Evolutionary conservation across 2,329 filamentous ascomycete genomes (phyloP).

Genomic region (Teratosphaeria destructans): DNA sequence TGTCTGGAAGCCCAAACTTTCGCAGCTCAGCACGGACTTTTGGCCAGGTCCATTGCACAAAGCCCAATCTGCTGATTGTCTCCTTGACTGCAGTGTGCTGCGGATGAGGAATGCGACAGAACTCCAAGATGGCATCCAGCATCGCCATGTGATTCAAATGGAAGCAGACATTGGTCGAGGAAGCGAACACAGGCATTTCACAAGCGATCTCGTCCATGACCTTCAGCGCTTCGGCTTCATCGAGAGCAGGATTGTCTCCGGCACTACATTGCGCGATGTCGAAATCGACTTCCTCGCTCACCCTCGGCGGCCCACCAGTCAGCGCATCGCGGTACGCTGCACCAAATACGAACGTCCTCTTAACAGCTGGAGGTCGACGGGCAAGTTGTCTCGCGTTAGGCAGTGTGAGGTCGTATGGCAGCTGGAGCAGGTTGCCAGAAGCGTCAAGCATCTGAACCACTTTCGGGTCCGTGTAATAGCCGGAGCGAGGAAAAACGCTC

Average conservation of each 20-base stretch:
- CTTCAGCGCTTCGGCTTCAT: constrained; percentile 89
- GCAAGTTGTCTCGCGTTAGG: constrained; percentile 80
- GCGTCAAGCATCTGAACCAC: constrained; percentile 72
- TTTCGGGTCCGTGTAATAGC: constrained; percentile 58
- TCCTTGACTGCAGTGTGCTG: constrained; percentile 68
- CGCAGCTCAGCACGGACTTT: constrained; percentile 75
- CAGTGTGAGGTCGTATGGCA: constrained; percentile 89
- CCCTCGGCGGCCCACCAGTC: constrained; percentile 69
- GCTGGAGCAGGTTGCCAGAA: constrained; percentile 76
- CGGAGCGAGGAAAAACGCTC: constrained; percentile 69
- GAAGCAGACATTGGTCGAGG: constrained; percentile 68
- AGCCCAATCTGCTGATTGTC: constrained; percentile 75
- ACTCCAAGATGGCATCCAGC: constrained; percentile 78
- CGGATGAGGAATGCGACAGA: constrained; percentile 64
- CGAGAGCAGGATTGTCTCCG: constrained; percentile 69
- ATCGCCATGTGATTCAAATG: constrained; percentile 83
- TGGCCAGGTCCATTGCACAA: constrained; percentile 68
- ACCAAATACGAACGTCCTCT: constrained; percentile 78
- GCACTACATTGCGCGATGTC: constrained; percentile 76
- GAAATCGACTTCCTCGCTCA: constrained; percentile 86
- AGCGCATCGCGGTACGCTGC: constrained; percentile 72
- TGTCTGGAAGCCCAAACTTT: constrained; percentile 73
- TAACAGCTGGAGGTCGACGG: constrained; percentile 52
- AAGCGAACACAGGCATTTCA: constrained; percentile 61
- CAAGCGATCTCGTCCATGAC: constrained; percentile 84